Percentiles rank a stretch among this genome's conserved stretches.
phyloP scores from a whole-genome alignment of 2,329 filamentous ascomycete genomes.

The Eutypella sp. region DNA sequence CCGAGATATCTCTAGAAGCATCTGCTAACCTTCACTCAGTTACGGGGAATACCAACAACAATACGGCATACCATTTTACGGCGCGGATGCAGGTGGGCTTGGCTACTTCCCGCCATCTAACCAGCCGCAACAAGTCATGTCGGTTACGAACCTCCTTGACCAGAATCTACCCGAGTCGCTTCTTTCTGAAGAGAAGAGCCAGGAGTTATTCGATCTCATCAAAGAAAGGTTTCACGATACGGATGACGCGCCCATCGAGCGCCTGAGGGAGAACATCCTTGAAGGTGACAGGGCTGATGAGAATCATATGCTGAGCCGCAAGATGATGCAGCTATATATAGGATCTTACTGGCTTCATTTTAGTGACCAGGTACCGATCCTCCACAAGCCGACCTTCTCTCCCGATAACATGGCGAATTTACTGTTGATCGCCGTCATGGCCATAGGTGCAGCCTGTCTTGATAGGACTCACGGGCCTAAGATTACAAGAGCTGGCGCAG shows the following conservation, averaged over 20 bases:
- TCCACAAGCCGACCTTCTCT: conserved; percentile 91
- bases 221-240: conserved; percentile 76
- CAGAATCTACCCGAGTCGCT: conserved; percentile 73
- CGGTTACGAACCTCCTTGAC: conserved; percentile 79
- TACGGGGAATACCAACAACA: conserved; percentile 49
- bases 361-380: conserved; percentile 87
- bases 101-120: conserved; percentile 53
- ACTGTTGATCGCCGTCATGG: conserved; percentile 82
- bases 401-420: conserved; percentile 82
- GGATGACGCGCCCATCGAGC: conserved; percentile 66
- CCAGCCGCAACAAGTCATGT: conserved; percentile 75
- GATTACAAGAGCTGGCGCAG: conserved; percentile 69
- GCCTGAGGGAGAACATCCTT: conserved; percentile 70
- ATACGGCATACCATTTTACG: conserved; percentile 46
- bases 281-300: conserved; percentile 69
- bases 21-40: conserved; percentile 20
- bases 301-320: conserved; percentile 68
- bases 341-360: conserved; percentile 93
- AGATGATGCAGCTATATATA: conserved; percentile 95
- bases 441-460: conserved; percentile 83
- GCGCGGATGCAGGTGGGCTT: conserved; percentile 40
- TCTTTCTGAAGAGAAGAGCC: conserved; percentile 82
- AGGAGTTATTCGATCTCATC: conserved; percentile 78
- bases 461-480: conserved; percentile 75
- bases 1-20: background rate